A percentile compares a stretch with the other conserved stretches of the same genome.
These are phyloP conservation scores for Buxus sempervirens DNA, from an alignment of 164 flowering plant genomes.

Conservation along the genomic window DNA sequence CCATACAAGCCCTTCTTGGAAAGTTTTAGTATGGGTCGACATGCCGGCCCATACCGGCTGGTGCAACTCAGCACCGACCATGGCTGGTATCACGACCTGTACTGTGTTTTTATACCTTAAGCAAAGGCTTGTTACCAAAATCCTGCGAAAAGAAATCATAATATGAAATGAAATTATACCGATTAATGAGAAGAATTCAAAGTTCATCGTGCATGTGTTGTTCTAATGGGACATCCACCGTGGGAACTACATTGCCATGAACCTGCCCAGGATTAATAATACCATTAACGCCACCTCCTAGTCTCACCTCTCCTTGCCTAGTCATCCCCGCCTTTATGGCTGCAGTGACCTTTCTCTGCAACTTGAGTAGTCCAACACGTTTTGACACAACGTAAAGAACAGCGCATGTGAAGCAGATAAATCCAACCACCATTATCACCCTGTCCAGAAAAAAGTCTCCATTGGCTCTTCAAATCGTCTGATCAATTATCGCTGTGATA, in stretches of 20 bases:
- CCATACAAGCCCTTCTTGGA: no score
- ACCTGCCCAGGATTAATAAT: slow-evolving; percentile 24
- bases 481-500: not conserved
- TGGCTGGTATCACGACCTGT: no score
- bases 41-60: no score
- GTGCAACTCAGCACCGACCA: no score
- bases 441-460: slow-evolving; percentile 33
- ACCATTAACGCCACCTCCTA: slow-evolving; percentile 31
- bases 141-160: no score
- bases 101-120: no score
- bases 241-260: slow-evolving; percentile 31
- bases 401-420: slow-evolving; percentile 63
- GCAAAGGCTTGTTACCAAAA: no score
- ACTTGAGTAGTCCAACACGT: slow-evolving; percentile 68
- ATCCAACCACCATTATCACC: slow-evolving; percentile 56
- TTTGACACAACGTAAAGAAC: slow-evolving; percentile 89
- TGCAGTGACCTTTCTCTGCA: slow-evolving; percentile 64
- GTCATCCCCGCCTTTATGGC: slow-evolving; percentile 64
- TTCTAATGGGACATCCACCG: slow-evolving; percentile 26
- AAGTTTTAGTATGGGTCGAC: no score
- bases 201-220: slow-evolving; percentile 29
- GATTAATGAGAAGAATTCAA: no score
- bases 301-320: slow-evolving; percentile 29
- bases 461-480: not conserved
- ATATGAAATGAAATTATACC: no score